Evolutionary conservation across 768 basidiomycete species (phyloP).

Genomic region (Rhizopogon salebrosus): DNA sequence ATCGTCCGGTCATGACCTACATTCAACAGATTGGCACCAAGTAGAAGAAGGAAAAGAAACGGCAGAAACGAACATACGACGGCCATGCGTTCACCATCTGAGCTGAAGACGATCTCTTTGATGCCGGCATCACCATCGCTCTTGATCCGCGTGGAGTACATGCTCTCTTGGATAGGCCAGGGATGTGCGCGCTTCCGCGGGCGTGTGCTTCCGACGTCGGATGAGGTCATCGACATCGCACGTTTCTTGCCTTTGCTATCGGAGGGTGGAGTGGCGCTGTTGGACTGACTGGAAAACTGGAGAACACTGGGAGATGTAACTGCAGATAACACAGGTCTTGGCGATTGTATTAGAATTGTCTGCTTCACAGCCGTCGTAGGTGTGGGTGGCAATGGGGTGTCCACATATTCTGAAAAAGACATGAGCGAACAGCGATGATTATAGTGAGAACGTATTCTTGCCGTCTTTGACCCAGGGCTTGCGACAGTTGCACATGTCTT

Average conservation of each 20-base stretch:
- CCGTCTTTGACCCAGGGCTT: slow-evolving; percentile 25
- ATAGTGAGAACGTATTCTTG: slow-evolving; percentile 9
- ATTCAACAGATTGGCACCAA: background rate
- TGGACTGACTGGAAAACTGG: slow-evolving; percentile 19
- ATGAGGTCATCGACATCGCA: slow-evolving; percentile 20
- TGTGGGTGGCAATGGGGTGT: slow-evolving; percentile 3
- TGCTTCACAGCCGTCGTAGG: slow-evolving; percentile 13
- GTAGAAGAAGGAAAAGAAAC: background rate
- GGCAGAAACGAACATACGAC: slow-evolving; percentile 43
- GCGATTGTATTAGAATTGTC: slow-evolving; percentile 24
- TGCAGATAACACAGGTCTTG: slow-evolving; percentile 23
- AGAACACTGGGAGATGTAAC: slow-evolving; percentile 32
- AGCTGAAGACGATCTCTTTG: slow-evolving; percentile 43
- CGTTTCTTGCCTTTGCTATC: slow-evolving; percentile 35
- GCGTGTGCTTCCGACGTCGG: slow-evolving; percentile 21
- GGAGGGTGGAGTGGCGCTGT: slow-evolving; percentile 21
- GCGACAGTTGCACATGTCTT: no score
- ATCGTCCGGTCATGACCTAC: slow-evolving; percentile 55
- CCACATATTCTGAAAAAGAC: background rate
- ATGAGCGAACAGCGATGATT: background rate
- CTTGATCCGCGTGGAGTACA: slow-evolving; percentile 33
- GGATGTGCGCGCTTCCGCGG: slow-evolving; percentile 30
- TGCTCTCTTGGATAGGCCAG: slow-evolving; percentile 46
- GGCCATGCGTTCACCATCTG: slow-evolving; percentile 52
- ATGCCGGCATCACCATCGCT: slow-evolving; percentile 46